These are phyloP conservation scores for Cordyceps farinosa DNA, from an alignment of 2,329 filamentous ascomycete genomes.

Conservation along the genomic window DNA sequence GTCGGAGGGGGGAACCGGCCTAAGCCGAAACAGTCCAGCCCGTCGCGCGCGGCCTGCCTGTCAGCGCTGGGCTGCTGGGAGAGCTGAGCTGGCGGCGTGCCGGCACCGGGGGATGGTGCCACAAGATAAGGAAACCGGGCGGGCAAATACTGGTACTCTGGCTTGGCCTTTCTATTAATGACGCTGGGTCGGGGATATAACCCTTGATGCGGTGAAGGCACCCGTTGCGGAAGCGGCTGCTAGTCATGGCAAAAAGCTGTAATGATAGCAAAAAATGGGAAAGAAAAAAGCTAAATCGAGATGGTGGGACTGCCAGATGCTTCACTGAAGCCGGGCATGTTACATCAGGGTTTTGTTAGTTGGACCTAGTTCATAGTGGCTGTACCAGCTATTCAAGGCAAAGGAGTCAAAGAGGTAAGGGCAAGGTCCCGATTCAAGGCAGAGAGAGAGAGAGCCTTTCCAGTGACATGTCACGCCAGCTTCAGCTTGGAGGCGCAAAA, in stretches of 20 bases:
- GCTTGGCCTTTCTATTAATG: too few relatives aligned
- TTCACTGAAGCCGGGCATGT: not conserved
- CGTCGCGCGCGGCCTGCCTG: conserved; percentile 7
- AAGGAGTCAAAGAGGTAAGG: not conserved
- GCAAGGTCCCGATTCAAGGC: not conserved
- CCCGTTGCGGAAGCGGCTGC: not conserved
- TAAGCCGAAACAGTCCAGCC: conserved; percentile 10
- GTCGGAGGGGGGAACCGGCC: not conserved
- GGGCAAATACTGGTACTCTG: too few relatives aligned
- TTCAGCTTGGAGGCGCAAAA: too few relatives aligned
- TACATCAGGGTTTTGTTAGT: not conserved
- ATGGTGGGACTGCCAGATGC: not conserved
- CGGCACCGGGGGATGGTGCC: not conserved
- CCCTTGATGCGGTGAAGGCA: not conserved
- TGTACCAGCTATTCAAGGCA: not conserved
- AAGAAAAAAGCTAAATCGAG: not conserved
- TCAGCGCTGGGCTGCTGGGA: not conserved
- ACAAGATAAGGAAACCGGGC: too few relatives aligned
- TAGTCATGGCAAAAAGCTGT: too few relatives aligned
- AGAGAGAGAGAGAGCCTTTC: not conserved
- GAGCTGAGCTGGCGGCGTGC: not conserved
- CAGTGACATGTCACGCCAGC: not conserved
- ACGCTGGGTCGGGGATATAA: not conserved
- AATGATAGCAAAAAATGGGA: not conserved
- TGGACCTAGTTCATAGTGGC: not conserved